phyloP scores from a whole-genome alignment of 2,329 filamentous ascomycete species.

The Byssothecium circinans region DNA sequence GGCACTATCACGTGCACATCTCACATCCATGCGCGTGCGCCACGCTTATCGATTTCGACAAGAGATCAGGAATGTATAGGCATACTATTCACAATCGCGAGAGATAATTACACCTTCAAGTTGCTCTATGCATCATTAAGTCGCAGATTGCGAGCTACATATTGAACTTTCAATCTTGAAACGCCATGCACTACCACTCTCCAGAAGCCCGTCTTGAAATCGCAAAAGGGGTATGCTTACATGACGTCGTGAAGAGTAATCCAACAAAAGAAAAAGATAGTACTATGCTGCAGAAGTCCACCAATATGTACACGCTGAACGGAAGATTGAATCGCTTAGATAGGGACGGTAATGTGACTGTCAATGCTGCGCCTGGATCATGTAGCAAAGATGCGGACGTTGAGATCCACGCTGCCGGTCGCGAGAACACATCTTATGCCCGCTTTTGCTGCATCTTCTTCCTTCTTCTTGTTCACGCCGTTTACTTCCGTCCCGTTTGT shows the following conservation, averaged over 20 bases:
- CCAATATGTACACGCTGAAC: neutral
- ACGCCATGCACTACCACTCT: neutral
- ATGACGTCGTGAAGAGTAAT: constrained; percentile 22
- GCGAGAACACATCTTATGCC: constrained; percentile 83
- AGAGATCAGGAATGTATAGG: no score
- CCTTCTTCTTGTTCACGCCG: constrained; percentile 55
- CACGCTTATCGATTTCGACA: no score
- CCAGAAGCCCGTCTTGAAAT: neutral
- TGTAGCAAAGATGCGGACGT: constrained; percentile 75
- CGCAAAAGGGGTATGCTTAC: constrained; percentile 23
- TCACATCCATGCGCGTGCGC: no score
- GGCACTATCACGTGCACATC: neutral
- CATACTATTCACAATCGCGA: no score
- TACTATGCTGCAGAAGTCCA: neutral
- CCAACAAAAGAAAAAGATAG: constrained; percentile 3
- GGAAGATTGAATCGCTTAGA: neutral
- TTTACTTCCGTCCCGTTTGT: constrained; percentile 49
- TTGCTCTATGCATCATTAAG: neutral
- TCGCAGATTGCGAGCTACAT: neutral
- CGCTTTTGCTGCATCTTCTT: constrained; percentile 54
- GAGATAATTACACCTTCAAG: neutral
- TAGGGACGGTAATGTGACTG: neutral
- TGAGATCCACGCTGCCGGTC: constrained; percentile 81
- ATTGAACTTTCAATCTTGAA: neutral
- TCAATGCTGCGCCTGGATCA: constrained; percentile 20